Evolutionary conservation across 2,329 filamentous ascomycete species (phyloP).

Genomic region (Plenodomus tracheiphilus): DNA sequence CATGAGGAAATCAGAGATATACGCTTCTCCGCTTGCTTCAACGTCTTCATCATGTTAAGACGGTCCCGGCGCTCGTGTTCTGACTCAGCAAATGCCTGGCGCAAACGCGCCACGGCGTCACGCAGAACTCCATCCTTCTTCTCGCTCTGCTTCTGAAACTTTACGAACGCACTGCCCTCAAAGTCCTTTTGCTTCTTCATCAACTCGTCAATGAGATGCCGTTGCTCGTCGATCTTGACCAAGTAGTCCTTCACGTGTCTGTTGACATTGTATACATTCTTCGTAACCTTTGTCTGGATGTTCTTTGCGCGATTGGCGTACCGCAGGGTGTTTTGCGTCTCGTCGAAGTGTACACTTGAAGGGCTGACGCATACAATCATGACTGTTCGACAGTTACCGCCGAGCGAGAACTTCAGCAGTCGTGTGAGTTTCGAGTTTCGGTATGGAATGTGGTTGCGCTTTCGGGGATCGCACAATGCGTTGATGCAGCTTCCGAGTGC

Average conservation of each 20-base stretch:
- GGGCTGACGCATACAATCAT: constrained; percentile 99
- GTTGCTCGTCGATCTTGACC: constrained; percentile 98
- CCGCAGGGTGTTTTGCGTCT: constrained; percentile 95
- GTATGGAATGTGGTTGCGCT: constrained; percentile 93
- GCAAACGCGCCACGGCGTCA: constrained; percentile 79
- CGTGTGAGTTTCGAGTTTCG: constrained; percentile 96
- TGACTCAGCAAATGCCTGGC: constrained; percentile 82
- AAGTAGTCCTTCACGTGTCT: constrained; percentile 98
- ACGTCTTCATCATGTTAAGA: constrained; percentile 75
- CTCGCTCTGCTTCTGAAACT: constrained; percentile 87
- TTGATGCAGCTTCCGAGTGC: constrained; percentile 98
- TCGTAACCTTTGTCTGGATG: constrained; percentile 98
- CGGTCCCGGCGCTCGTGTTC: constrained; percentile 77
- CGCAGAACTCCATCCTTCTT: constrained; percentile 76
- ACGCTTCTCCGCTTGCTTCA: constrained; percentile 80
- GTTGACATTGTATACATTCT: constrained; percentile 98
- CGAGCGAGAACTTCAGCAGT: constrained; percentile 92
- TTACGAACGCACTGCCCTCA: constrained; percentile 78
- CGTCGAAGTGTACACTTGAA: constrained; percentile 94
- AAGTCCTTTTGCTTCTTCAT: constrained; percentile 90
- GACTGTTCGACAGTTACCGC: constrained; percentile 97
- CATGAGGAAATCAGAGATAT: constrained; percentile 87
- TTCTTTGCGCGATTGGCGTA: constrained; percentile 99
- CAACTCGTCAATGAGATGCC: constrained; percentile 93
- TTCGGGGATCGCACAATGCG: constrained; percentile 88